These are phyloP conservation scores for Cladosporium sp. DNA, from an alignment of 2,329 filamentous ascomycete genomes.

Conservation along the genomic window DNA sequence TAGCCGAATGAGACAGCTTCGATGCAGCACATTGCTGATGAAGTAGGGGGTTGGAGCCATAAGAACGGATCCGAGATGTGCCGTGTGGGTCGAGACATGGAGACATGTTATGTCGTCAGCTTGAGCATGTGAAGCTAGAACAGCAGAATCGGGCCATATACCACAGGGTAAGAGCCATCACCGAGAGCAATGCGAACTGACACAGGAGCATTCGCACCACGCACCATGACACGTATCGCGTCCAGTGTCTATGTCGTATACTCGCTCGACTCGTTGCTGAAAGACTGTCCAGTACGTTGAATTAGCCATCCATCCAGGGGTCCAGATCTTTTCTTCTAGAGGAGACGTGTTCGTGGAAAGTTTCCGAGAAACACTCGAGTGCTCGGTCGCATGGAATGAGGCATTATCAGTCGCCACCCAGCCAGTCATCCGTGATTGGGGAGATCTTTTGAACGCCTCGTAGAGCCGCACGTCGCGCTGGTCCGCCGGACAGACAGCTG, in stretches of 20 bases:
- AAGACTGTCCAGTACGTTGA: not conserved
- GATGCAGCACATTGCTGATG: not conserved
- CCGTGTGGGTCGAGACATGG: not conserved
- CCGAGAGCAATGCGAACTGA: not conserved
- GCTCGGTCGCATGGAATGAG: not conserved
- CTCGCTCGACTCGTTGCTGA: not conserved
- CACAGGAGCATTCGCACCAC: not conserved
- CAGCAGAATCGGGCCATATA: not conserved
- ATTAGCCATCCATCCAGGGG: not conserved
- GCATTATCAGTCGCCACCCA: not conserved
- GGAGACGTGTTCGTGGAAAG: not conserved
- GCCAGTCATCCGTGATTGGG: not conserved
- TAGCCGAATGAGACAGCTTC: not conserved
- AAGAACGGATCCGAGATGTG: not conserved
- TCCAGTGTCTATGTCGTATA: not conserved
- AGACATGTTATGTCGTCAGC: not conserved
- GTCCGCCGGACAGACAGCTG: not conserved
- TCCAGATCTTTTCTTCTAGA: not conserved
- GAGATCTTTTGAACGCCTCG: not conserved
- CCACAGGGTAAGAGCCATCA: not conserved
- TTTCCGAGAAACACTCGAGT: not conserved
- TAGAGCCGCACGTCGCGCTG: not conserved
- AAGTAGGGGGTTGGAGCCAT: not conserved
- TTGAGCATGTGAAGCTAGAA: not conserved
- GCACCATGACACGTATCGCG: not conserved